Percentiles rank a stretch among this genome's conserved stretches.
Conservation (phyloP, 2,329 filamentous ascomycete species). For the Fusarium sp. region DNA sequence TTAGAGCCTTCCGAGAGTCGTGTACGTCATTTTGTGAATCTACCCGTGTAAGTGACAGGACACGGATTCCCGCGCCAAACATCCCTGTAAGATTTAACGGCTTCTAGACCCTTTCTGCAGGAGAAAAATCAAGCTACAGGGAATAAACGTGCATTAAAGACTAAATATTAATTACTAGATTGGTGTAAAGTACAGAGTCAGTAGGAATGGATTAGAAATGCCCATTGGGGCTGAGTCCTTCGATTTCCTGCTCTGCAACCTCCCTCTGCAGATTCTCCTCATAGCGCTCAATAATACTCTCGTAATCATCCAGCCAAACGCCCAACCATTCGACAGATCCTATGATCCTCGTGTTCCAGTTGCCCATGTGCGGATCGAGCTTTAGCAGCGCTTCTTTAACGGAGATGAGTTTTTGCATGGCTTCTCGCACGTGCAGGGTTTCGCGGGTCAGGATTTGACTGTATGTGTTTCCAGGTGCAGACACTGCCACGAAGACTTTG, state of each 20-base stretch:
- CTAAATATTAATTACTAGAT: neutral
- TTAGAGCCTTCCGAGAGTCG: conserved; percentile 16
- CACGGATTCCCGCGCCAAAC: neutral
- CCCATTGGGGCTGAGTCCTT: conserved; percentile 24
- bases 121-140: neutral
- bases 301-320: conserved; percentile 26
- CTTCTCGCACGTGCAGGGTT: conserved; percentile 7
- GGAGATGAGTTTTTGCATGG: conserved; percentile 15
- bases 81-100: neutral
- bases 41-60: neutral
- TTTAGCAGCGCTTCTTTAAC: conserved; percentile 14
- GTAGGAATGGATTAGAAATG: conserved; percentile 11
- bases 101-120: conserved; percentile 10
- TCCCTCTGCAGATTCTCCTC: conserved; percentile 26
- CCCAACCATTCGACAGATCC: conserved; percentile 29
- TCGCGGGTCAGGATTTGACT: conserved; percentile 2
- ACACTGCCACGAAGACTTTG: conserved; percentile 26
- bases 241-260: conserved; percentile 22
- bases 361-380: conserved; percentile 26
- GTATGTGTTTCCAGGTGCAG: conserved; percentile 27
- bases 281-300: conserved; percentile 21
- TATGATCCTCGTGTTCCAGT: conserved; percentile 32
- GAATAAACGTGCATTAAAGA: neutral
- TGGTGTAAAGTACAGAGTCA: neutral
- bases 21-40: conserved; percentile 18